Conservation (phyloP, 2,329 filamentous ascomycete genomes). For the Diaporthe sp. region DNA sequence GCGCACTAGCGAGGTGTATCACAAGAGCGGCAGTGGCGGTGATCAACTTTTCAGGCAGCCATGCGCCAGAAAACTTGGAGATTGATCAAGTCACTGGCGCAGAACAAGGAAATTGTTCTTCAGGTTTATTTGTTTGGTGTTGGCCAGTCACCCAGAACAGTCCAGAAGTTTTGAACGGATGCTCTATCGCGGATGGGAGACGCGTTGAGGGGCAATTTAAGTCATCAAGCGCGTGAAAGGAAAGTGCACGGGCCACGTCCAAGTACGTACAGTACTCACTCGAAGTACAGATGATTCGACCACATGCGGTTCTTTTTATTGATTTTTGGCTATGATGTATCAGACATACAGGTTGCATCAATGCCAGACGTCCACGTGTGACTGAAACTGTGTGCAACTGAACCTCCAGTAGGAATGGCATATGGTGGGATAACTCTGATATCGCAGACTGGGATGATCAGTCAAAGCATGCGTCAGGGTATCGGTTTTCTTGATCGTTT, state of each 20-base stretch:
- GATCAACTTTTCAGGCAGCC: neutral
- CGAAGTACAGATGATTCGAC: neutral
- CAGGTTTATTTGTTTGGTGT: neutral
- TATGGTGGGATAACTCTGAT: neutral
- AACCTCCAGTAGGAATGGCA: neutral
- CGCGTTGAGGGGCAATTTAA: conserved; percentile 29
- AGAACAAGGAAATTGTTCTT: neutral
- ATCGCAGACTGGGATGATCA: neutral
- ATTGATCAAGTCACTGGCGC: neutral
- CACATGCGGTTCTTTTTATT: neutral
- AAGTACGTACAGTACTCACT: neutral
- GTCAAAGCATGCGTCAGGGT: too few species aligned
- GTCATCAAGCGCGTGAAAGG: conserved; percentile 16
- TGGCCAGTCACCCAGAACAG: neutral
- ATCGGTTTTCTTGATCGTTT: too few species aligned
- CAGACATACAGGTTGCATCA: neutral
- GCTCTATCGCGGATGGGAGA: neutral
- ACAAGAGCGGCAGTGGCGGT: neutral
- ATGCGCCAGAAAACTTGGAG: neutral
- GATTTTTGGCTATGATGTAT: neutral
- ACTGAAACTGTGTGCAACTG: neutral
- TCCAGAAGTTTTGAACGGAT: neutral
- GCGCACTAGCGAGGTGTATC: conserved; percentile 18
- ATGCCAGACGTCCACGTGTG: neutral
- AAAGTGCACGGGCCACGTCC: conserved; percentile 18